These are phyloP conservation scores for Fusarium liriodendri DNA, from an alignment of 2,329 filamentous ascomycete species.

Conservation along the genomic window DNA sequence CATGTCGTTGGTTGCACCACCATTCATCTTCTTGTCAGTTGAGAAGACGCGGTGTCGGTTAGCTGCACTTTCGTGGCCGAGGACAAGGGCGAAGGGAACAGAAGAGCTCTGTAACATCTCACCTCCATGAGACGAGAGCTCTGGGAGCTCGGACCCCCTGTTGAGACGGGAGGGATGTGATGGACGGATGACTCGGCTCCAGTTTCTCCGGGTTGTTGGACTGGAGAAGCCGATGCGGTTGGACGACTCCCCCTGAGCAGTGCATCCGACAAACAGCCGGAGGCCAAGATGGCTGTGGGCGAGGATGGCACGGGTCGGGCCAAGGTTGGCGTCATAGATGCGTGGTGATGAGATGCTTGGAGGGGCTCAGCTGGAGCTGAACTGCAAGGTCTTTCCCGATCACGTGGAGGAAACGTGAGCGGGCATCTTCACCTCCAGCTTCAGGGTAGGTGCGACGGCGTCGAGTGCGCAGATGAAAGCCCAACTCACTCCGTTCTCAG, in stretches of 20 bases:
- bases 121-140: constrained; percentile 17
- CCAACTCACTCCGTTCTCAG: background rate
- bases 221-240: constrained; percentile 1
- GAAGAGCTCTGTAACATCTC: constrained; percentile 29
- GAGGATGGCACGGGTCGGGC: background rate
- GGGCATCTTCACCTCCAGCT: background rate
- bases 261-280: constrained; percentile 5
- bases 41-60: background rate
- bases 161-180: background rate
- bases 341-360: constrained; percentile 21
- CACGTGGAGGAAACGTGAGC: background rate
- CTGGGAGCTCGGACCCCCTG: constrained; percentile 19
- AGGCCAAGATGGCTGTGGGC: constrained; percentile 7
- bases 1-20: background rate
- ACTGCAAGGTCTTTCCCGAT: background rate
- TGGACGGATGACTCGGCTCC: constrained; percentile 16
- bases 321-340: constrained; percentile 32
- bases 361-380: background rate
- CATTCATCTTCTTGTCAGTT: constrained; percentile 13
- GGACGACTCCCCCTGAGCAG: background rate
- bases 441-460: background rate
- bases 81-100: constrained; percentile 32
- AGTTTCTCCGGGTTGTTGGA: constrained; percentile 29
- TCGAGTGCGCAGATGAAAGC: background rate
- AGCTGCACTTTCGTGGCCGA: constrained; percentile 4